These are phyloP conservation scores for Collybia nuda DNA, from an alignment of 768 basidiomycete species.

Conservation along the genomic window DNA sequence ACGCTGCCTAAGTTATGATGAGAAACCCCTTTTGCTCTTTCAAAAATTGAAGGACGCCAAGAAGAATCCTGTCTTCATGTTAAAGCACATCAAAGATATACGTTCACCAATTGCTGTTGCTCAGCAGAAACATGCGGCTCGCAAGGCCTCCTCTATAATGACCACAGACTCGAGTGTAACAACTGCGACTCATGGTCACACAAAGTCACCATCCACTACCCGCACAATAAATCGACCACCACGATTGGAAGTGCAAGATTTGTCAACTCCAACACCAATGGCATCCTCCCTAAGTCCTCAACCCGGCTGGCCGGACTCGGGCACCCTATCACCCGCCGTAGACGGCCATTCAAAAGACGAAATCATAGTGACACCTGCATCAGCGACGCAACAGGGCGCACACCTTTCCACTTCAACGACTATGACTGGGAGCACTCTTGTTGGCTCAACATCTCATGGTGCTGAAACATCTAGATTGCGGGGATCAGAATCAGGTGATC, in stretches of 20 bases:
- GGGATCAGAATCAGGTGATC: slow-evolving; percentile 14
- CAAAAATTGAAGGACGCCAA: slow-evolving; percentile 96
- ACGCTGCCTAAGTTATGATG: slow-evolving; percentile 95
- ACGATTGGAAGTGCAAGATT: slow-evolving; percentile 67
- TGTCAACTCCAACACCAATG: slow-evolving; percentile 46
- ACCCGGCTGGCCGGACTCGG: slow-evolving; percentile 75
- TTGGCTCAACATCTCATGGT: slow-evolving; percentile 20
- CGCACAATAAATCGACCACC: slow-evolving; percentile 60
- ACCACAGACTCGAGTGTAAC: slow-evolving; percentile 40
- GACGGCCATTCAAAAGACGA: slow-evolving; percentile 35
- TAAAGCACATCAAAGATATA: slow-evolving; percentile 95
- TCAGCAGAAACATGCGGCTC: slow-evolving; percentile 90
- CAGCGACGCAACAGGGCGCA: slow-evolving; percentile 22
- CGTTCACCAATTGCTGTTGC: slow-evolving; percentile 96
- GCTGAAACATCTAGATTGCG: slow-evolving; percentile 23
- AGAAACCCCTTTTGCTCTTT: slow-evolving; percentile 95
- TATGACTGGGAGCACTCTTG: slow-evolving; percentile 26
- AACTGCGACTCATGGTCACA: slow-evolving; percentile 43
- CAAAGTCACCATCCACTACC: slow-evolving; percentile 37
- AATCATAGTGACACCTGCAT: slow-evolving; percentile 24
- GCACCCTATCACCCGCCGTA: slow-evolving; percentile 56
- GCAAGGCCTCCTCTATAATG: slow-evolving; percentile 68
- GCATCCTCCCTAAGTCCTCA: slow-evolving; percentile 64
- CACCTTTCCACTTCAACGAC: slow-evolving; percentile 16
- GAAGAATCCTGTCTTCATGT: slow-evolving; percentile 99